Percentiles rank a stretch among this genome's conserved stretches.
phyloP scores from a whole-genome alignment of 495 filamentous ascomycete species.

The Aspergillus coremiiformis region DNA sequence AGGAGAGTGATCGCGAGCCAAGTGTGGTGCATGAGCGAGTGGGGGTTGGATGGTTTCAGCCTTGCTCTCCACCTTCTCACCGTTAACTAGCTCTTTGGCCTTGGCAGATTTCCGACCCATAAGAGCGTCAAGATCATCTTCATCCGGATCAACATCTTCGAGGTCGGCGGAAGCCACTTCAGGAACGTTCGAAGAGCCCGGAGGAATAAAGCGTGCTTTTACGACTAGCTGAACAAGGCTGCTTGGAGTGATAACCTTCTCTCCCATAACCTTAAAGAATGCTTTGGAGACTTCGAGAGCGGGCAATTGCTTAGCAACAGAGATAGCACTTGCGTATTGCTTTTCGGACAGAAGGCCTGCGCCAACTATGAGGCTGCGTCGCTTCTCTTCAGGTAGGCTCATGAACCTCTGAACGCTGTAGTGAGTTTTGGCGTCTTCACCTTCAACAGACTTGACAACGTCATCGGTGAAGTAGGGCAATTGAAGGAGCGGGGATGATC shows the following conservation, averaged over 20 bases:
- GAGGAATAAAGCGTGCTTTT: slow-evolving; percentile 90
- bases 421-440: slow-evolving; percentile 62
- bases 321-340: slow-evolving; percentile 68
- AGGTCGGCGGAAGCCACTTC: slow-evolving; percentile 68
- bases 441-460: slow-evolving; percentile 69
- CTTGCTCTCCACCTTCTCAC: slow-evolving; percentile 40
- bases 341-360: slow-evolving; percentile 63
- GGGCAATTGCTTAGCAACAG: slow-evolving; percentile 74
- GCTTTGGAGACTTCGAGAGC: slow-evolving; percentile 80
- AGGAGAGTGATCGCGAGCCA: slow-evolving; percentile 80
- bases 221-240: slow-evolving; percentile 89
- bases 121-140: slow-evolving; percentile 84
- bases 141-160: slow-evolving; percentile 84
- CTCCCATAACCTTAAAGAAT: slow-evolving; percentile 97
- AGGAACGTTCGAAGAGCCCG: slow-evolving; percentile 67
- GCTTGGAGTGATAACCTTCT: slow-evolving; percentile 85
- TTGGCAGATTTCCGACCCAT: slow-evolving; percentile 65
- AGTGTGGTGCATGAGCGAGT: slow-evolving; percentile 81
- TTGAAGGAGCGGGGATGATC: slow-evolving; percentile 81
- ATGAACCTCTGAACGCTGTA: slow-evolving; percentile 81
- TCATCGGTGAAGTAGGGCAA: slow-evolving; percentile 78
- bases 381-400: slow-evolving; percentile 64
- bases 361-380: slow-evolving; percentile 60
- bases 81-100: slow-evolving; percentile 49
- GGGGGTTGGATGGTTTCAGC: slow-evolving; percentile 65